These are phyloP conservation scores for Viola pubescens DNA, from an alignment of 441 rosid species.

Conservation along the genomic window DNA sequence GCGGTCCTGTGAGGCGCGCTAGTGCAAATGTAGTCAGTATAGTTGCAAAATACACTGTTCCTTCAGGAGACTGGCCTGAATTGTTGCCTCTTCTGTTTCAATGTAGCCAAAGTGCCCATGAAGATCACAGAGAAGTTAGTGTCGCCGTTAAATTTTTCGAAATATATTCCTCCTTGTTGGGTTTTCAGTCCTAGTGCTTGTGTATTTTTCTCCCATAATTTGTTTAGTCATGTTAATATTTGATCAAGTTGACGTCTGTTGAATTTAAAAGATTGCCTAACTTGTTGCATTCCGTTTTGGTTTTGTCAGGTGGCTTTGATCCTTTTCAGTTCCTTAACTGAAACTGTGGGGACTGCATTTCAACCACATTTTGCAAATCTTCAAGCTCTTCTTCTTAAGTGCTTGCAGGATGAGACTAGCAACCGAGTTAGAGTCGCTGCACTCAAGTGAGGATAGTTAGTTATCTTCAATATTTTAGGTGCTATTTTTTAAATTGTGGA, in stretches of 20 bases:
- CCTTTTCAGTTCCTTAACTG: constrained; percentile 97
- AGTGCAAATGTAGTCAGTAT: constrained; percentile 98
- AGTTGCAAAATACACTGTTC: constrained; percentile 88
- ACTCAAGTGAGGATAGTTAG: constrained; percentile 58
- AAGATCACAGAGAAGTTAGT: constrained; percentile 92
- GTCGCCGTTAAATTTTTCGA: neutral
- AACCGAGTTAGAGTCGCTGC: constrained; percentile 95
- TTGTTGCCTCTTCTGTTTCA: constrained; percentile 82
- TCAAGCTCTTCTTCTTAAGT: constrained; percentile 89
- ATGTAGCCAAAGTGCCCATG: constrained; percentile 94
- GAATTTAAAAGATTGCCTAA: constrained; percentile 8
- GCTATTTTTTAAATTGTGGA: neutral
- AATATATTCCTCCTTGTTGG: neutral
- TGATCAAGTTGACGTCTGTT: neutral
- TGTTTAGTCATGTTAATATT: neutral
- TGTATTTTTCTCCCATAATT: neutral
- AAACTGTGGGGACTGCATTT: constrained; percentile 88
- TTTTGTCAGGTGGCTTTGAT: constrained; percentile 76
- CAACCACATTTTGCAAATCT: constrained; percentile 79
- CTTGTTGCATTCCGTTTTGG: constrained; percentile 16
- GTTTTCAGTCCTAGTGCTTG: neutral
- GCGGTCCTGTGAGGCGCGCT: constrained; percentile 93
- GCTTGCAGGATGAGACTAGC: constrained; percentile 90
- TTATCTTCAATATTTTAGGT: neutral
- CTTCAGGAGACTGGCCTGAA: constrained; percentile 98